These are phyloP conservation scores for Termitomyces sp. DNA, from an alignment of 768 basidiomycete species.

Conservation along the genomic window DNA sequence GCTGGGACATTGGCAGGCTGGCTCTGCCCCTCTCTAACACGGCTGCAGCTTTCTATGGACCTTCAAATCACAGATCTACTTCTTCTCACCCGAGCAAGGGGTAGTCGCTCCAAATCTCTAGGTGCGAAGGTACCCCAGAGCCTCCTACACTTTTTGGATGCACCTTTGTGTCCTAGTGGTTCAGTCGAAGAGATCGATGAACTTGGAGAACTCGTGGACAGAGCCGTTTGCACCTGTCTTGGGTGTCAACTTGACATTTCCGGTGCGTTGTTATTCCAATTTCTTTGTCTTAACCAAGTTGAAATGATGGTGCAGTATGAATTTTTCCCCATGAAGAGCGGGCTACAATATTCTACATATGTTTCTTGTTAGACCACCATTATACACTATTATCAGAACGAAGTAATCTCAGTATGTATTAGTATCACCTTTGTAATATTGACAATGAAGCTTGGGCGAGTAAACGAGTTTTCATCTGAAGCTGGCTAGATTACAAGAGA, in stretches of 20 bases:
- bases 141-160: slow-evolving; percentile 20
- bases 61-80: slow-evolving; percentile 15
- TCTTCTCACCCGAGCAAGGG: slow-evolving; percentile 20
- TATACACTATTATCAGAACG: too few relatives aligned
- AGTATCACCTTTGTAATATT: too few relatives aligned
- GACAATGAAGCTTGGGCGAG: too few relatives aligned
- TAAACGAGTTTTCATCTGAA: background rate
- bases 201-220: slow-evolving; percentile 13
- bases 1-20: slow-evolving; percentile 15
- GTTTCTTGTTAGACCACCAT: background rate
- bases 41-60: slow-evolving; percentile 17
- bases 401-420: too few relatives aligned
- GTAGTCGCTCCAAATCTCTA: background rate
- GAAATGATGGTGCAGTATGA: background rate
- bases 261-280: background rate
- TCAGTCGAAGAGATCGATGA: slow-evolving; percentile 18
- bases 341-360: background rate
- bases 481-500: slow-evolving; percentile 1
- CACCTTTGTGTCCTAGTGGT: slow-evolving; percentile 20
- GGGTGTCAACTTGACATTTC: slow-evolving; percentile 1
- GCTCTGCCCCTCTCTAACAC: slow-evolving; percentile 25
- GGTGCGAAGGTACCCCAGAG: slow-evolving; percentile 1
- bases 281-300: background rate
- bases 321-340: background rate
- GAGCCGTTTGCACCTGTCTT: slow-evolving; percentile 17